These are phyloP conservation scores for Didymella pinodella DNA, from an alignment of 2,329 filamentous ascomycete genomes.

Conservation along the genomic window DNA sequence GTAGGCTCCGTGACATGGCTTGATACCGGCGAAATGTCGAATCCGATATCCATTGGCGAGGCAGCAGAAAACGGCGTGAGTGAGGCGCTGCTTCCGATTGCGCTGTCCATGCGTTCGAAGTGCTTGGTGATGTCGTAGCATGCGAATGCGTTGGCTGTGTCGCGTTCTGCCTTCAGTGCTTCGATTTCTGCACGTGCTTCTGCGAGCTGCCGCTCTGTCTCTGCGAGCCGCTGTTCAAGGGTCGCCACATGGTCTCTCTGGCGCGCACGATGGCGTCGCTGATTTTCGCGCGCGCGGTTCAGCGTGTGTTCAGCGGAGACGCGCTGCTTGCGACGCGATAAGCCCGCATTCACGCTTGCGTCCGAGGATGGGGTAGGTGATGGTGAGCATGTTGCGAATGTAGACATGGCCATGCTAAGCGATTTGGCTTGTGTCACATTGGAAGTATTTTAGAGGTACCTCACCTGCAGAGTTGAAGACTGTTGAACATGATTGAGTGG, in stretches of 20 bases:
- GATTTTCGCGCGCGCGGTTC: constrained; percentile 60
- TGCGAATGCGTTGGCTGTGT: constrained; percentile 17
- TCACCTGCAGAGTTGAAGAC: too few species aligned
- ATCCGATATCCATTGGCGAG: background rate
- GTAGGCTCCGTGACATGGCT: background rate
- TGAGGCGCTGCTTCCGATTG: background rate
- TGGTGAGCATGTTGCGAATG: constrained; percentile 21
- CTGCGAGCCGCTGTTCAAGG: constrained; percentile 49
- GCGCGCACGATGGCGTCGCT: constrained; percentile 59
- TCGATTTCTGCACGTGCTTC: constrained; percentile 40
- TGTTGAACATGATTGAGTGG: constrained; percentile 1
- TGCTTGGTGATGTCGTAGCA: constrained; percentile 18
- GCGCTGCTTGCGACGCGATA: constrained; percentile 27
- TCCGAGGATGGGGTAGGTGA: constrained; percentile 1
- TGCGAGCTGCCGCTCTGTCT: constrained; percentile 38
- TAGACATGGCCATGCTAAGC: background rate
- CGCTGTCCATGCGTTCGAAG: constrained; percentile 9
- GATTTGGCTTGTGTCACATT: background rate
- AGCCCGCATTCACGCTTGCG: background rate
- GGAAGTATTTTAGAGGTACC: background rate
- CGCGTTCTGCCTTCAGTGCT: constrained; percentile 31
- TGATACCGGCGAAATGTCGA: background rate
- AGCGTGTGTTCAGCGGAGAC: constrained; percentile 49
- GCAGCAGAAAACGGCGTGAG: background rate
- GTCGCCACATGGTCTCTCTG: constrained; percentile 53